Evolutionary conservation across 139 green algal species (phyloP).

Genomic region (Asterochloris sp.): DNA sequence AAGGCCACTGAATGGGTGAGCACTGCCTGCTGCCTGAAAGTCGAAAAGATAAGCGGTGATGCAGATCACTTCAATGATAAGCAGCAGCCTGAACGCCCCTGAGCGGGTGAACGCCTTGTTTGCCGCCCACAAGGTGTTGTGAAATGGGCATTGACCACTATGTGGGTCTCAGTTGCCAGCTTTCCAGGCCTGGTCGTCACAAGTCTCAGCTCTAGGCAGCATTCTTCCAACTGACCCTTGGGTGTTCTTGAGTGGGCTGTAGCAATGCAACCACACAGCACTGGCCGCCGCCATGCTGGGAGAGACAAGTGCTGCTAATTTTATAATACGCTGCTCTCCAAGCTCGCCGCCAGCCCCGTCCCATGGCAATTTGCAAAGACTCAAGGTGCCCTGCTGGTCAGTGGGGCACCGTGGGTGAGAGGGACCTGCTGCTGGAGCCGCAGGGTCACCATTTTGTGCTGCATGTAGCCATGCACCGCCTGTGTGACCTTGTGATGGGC

Average conservation of each 20-base stretch:
- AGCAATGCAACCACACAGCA: too few species aligned
- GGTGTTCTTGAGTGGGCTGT: too few species aligned
- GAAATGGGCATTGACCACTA: not conserved
- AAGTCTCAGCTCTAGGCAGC: too few species aligned
- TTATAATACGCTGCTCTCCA: not conserved
- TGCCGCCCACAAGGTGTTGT: not conserved
- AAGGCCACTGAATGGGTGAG: slow-evolving; percentile 13
- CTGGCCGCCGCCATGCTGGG: too few species aligned
- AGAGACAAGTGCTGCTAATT: too few species aligned
- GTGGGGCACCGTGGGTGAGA: too few species aligned
- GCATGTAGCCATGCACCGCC: slow-evolving; percentile 30
- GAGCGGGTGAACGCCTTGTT: too few species aligned
- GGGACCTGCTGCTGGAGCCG: too few species aligned
- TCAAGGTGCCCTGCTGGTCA: not conserved
- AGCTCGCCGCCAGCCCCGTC: too few species aligned
- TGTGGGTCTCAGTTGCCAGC: not conserved
- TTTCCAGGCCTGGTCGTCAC: not conserved
- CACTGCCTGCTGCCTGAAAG: not conserved
- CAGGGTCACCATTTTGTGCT: not conserved
- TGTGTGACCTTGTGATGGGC: slow-evolving; percentile 33
- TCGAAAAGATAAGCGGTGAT: not conserved
- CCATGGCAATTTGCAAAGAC: not conserved
- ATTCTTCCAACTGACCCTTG: too few species aligned
- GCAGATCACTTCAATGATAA: not conserved
- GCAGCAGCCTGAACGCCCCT: too few species aligned